These are phyloP conservation scores for Trifolium dubium DNA, from an alignment of 306 rosid genomes.

Conservation along the genomic window DNA sequence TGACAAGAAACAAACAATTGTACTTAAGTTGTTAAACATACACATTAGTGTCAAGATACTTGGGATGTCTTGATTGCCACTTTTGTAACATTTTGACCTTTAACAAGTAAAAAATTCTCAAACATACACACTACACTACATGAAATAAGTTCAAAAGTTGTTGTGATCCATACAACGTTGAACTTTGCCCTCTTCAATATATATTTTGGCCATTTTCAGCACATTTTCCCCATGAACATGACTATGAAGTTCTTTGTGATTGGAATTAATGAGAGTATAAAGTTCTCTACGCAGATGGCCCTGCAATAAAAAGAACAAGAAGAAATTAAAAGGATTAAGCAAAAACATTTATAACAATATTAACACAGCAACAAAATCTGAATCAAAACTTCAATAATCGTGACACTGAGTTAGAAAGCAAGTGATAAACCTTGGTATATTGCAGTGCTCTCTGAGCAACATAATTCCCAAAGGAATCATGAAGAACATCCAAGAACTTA, in stretches of 20 bases:
- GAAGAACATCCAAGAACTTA: constrained; percentile 38
- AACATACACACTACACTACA: neutral
- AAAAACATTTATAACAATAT: neutral
- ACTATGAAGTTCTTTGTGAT: neutral
- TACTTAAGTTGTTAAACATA: too few relatives aligned
- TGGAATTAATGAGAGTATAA: neutral
- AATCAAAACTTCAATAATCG: neutral
- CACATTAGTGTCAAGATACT: too few relatives aligned
- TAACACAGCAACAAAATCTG: neutral
- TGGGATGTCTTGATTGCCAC: too few relatives aligned
- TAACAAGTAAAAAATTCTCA: too few relatives aligned
- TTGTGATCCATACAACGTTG: neutral
- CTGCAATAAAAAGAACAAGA: constrained; percentile 12
- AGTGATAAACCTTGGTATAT: constrained; percentile 41
- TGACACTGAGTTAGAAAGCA: too few relatives aligned
- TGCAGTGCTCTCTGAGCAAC: constrained; percentile 53
- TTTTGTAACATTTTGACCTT: too few relatives aligned
- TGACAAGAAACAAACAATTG: neutral
- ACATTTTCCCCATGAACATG: constrained; percentile 31
- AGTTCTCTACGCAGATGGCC: neutral
- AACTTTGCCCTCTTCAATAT: neutral
- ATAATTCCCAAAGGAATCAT: constrained; percentile 50
- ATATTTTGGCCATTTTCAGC: neutral
- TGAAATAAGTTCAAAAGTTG: neutral
- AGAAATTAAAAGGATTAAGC: neutral